Evolutionary conservation across 768 basidiomycete species (phyloP).

Genomic region (Lactarius deliciosus): DNA sequence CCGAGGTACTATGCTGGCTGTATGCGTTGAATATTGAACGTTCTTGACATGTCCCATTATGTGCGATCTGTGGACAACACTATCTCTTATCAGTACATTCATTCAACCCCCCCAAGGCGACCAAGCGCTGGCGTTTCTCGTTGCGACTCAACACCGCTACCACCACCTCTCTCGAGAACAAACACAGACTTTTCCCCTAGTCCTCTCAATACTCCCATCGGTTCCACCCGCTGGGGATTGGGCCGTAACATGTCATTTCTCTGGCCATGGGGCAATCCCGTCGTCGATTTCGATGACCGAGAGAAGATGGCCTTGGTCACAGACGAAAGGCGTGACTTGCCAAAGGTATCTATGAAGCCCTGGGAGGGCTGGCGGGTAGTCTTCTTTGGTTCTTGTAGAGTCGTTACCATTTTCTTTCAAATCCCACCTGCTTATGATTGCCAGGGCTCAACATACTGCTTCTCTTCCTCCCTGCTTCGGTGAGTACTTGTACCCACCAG

Average conservation of each 20-base stretch:
- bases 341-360: constrained; percentile 22
- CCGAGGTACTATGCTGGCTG: neutral
- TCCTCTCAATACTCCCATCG: neutral
- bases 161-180: constrained; percentile 22
- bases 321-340: constrained; percentile 14
- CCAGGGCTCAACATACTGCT: constrained; percentile 72
- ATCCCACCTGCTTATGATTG: constrained; percentile 4
- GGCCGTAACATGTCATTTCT: constrained; percentile 3
- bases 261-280: constrained; percentile 21
- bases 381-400: constrained; percentile 54
- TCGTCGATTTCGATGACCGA: constrained; percentile 16
- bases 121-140: constrained; percentile 27
- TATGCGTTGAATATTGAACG: neutral
- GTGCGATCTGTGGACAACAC: constrained; percentile 16
- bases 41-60: constrained; percentile 22
- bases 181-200: constrained; percentile 16
- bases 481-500: constrained; percentile 37
- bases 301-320: constrained; percentile 26
- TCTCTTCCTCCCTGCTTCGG: constrained; percentile 65
- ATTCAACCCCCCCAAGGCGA: constrained; percentile 25
- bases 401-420: neutral
- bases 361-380: constrained; percentile 56
- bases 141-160: constrained; percentile 18
- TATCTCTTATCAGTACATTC: constrained; percentile 24
- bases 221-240: neutral